Percentiles rank a stretch among this genome's conserved stretches.
Conservation (phyloP, 169 alveolate genomes). For the Ichthyophthirius multifiliis region DNA sequence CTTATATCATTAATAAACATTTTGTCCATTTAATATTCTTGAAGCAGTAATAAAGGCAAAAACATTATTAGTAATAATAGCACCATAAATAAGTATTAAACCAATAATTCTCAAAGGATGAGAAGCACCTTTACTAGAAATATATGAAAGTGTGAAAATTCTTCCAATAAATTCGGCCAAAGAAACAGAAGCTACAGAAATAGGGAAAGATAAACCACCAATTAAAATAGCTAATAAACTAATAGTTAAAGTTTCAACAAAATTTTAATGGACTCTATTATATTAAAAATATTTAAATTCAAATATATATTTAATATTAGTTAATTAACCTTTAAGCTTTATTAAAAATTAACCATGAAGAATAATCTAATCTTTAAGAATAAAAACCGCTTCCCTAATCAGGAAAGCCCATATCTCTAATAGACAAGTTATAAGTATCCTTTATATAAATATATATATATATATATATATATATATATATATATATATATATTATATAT, state of each 20-base stretch:
- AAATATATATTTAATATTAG: no score
- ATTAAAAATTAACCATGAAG: constrained; percentile 39
- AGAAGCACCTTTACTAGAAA: neutral
- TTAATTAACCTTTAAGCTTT: constrained; percentile 45
- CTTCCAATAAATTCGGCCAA: neutral
- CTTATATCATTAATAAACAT: no score
- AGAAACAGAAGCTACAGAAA: neutral
- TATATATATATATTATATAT: neutral
- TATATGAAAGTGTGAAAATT: neutral
- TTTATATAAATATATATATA: no score
- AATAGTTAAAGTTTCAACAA: neutral
- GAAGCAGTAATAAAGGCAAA: no score
- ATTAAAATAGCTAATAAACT: neutral
- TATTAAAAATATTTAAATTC: no score
- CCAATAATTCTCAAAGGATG: constrained; percentile 6
- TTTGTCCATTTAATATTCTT: no score
- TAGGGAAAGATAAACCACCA: constrained; percentile 2
- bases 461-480: no score
- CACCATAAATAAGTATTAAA: no score
- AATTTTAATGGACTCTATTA: neutral
- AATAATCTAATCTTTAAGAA: constrained; percentile 29
- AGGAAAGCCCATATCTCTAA: constrained; percentile 34
- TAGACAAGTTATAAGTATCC: neutral
- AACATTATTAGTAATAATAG: no score
- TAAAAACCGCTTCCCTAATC: constrained; percentile 53